Conservation (phyloP, 345 rosid species). For the Eutrema japonicum region DNA sequence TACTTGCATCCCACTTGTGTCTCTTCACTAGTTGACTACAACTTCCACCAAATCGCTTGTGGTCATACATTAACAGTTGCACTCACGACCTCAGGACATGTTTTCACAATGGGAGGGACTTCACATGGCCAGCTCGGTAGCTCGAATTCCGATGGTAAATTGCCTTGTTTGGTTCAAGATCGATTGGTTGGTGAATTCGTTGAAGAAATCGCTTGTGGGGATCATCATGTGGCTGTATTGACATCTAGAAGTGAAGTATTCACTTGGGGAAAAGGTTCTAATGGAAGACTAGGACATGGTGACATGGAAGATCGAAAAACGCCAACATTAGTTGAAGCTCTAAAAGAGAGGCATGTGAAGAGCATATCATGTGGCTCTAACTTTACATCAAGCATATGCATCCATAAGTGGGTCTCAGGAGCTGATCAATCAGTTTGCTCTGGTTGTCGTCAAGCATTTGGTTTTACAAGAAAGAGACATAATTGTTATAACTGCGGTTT, state of each 20-base stretch:
- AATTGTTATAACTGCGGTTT: conserved; percentile 92
- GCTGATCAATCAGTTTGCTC: conserved; percentile 94
- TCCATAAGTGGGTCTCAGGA: conserved; percentile 96
- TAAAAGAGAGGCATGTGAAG: conserved; percentile 85
- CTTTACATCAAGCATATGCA: conserved; percentile 87
- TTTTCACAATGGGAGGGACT: conserved; percentile 85
- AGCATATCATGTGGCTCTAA: conserved; percentile 92
- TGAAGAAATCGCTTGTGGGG: conserved; percentile 91
- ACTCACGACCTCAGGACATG: conserved; percentile 94
- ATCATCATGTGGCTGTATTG: conserved; percentile 79
- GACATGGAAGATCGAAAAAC: conserved; percentile 71
- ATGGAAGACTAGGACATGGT: conserved; percentile 91
- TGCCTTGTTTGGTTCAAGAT: conserved; percentile 83
- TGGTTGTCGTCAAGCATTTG: conserved; percentile 89
- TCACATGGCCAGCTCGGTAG: conserved; percentile 81
- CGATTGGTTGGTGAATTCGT: conserved; percentile 89
- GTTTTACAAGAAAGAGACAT: conserved; percentile 94
- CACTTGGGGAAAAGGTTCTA: conserved; percentile 95
- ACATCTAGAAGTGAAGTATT: conserved; percentile 94
- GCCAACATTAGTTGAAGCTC: conserved; percentile 83
- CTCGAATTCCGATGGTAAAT: conserved; percentile 68
- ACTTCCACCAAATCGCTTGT: conserved; percentile 84
- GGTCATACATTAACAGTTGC: conserved; percentile 86
- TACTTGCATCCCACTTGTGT: conserved; percentile 84
- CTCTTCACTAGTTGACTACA: conserved; percentile 86